phyloP scores from a whole-genome alignment of 2,329 filamentous ascomycete genomes.

The Thelonectria rubi region DNA sequence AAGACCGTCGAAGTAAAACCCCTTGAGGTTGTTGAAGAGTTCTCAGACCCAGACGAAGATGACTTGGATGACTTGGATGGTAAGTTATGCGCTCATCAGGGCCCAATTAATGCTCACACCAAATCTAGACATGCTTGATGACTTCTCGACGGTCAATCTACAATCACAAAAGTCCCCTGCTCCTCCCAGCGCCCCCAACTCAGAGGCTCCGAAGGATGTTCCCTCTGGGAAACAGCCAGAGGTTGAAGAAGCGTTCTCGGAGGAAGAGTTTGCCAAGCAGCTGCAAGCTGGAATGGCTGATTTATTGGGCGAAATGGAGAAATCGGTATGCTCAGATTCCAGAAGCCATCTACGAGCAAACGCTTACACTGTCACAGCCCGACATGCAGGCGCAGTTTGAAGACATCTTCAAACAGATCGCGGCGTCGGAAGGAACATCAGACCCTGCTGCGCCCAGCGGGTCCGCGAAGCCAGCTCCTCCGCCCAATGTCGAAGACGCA shows the following conservation, averaged over 20 bases:
- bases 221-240: slow-evolving; percentile 34
- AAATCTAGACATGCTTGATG: slow-evolving; percentile 82
- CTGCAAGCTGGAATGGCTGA: slow-evolving; percentile 91
- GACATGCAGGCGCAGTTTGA: slow-evolving; percentile 85
- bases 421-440: slow-evolving; percentile 56
- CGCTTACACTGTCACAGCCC: slow-evolving; percentile 52
- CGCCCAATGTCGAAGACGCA: slow-evolving; percentile 60
- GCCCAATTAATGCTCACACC: not conserved
- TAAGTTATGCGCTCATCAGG: slow-evolving; percentile 43
- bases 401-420: slow-evolving; percentile 77
- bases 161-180: slow-evolving; percentile 41
- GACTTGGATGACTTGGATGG: slow-evolving; percentile 92
- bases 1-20: slow-evolving; percentile 6
- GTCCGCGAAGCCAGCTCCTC: slow-evolving; percentile 44
- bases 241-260: slow-evolving; percentile 60
- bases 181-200: slow-evolving; percentile 42
- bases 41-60: slow-evolving; percentile 91
- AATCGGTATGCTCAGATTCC: slow-evolving; percentile 56
- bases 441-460: slow-evolving; percentile 35
- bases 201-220: slow-evolving; percentile 48
- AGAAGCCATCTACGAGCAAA: not conserved
- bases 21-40: slow-evolving; percentile 57
- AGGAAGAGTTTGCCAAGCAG: slow-evolving; percentile 84
- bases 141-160: slow-evolving; percentile 77
- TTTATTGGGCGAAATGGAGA: slow-evolving; percentile 76